Percentiles rank a stretch among this genome's conserved stretches.
Evolutionary conservation across 1,139 yeast species (phyloP).

Genomic region (Debaryomycetaceae sp.): DNA sequence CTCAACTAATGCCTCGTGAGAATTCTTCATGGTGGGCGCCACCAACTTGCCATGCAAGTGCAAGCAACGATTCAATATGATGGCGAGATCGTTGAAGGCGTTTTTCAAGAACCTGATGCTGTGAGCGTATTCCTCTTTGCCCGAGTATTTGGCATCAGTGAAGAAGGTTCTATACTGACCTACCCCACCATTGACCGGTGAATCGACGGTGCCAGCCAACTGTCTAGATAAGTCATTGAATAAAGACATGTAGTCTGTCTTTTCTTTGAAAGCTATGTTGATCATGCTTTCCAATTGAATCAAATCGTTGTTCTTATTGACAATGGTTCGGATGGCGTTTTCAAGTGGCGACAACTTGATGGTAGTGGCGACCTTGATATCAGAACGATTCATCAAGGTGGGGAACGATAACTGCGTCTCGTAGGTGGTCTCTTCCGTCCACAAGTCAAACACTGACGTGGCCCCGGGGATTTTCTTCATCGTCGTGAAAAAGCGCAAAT

Average conservation of each 20-base stretch:
- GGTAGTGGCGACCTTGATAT: constrained; percentile 50
- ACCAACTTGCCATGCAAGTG: constrained; percentile 65
- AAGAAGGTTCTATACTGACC: constrained; percentile 77
- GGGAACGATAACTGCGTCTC: constrained; percentile 80
- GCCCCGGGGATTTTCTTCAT: constrained; percentile 74
- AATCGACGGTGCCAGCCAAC: constrained; percentile 82
- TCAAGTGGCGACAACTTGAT: constrained; percentile 77
- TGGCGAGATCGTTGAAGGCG: constrained; percentile 68
- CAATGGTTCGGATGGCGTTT: constrained; percentile 69
- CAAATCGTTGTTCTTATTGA: constrained; percentile 68
- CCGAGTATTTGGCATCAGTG: constrained; percentile 34
- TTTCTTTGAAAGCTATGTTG: constrained; percentile 52
- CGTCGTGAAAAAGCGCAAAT: constrained; percentile 65
- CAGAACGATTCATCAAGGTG: constrained; percentile 81
- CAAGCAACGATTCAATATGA: constrained; percentile 63
- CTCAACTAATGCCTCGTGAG: constrained; percentile 64
- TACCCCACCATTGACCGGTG: constrained; percentile 92
- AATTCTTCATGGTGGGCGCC: constrained; percentile 50
- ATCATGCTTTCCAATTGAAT: constrained; percentile 64
- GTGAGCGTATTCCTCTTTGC: constrained; percentile 38
- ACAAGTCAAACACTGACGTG: constrained; percentile 66
- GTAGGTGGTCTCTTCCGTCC: constrained; percentile 86
- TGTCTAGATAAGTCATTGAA: constrained; percentile 72
- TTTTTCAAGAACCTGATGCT: constrained; percentile 49
- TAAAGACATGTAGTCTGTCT: constrained; percentile 44